Percentiles rank a stretch among this genome's conserved stretches.
Conservation (phyloP, 179 eudicot genomes). For the Monotropa hypopitys region DNA sequence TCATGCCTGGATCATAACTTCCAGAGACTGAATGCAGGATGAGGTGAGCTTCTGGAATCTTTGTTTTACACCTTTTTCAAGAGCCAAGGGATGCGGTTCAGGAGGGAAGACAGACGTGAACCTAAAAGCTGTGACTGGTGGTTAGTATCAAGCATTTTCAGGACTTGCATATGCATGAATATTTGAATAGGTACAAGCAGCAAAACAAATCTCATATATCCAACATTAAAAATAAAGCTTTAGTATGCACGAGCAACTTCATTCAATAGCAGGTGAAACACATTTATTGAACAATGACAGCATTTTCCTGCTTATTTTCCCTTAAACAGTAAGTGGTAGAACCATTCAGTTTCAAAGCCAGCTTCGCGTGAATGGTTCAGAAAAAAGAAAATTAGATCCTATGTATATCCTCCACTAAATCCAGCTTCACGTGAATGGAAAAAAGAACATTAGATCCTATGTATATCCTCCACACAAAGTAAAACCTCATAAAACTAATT, state of each 20-base stretch:
- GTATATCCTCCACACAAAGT: background rate
- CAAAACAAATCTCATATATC: background rate
- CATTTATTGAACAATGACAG: background rate
- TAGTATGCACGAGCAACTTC: background rate
- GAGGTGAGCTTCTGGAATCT: slow-evolving; percentile 34
- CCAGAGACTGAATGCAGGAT: slow-evolving; percentile 68
- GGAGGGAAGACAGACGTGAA: slow-evolving; percentile 81
- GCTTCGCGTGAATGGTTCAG: background rate
- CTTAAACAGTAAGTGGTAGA: background rate
- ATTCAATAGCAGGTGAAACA: background rate
- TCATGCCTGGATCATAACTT: slow-evolving; percentile 79
- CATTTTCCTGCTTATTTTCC: background rate
- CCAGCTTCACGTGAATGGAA: background rate
- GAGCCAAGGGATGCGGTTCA: slow-evolving; percentile 69
- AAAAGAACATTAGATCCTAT: too few relatives aligned
- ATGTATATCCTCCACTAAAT: too few relatives aligned
- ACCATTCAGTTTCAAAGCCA: background rate
- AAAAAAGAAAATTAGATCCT: background rate
- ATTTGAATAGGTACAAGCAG: background rate
- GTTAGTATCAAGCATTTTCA: slow-evolving; percentile 16
- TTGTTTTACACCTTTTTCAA: slow-evolving; percentile 21
- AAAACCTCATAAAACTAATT: background rate
- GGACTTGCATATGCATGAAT: background rate
- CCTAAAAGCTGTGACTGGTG: slow-evolving; percentile 61
- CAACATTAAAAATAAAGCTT: background rate